phyloP scores from a whole-genome alignment of 495 filamentous ascomycete species.

The Lasiosphaeria hispida region DNA sequence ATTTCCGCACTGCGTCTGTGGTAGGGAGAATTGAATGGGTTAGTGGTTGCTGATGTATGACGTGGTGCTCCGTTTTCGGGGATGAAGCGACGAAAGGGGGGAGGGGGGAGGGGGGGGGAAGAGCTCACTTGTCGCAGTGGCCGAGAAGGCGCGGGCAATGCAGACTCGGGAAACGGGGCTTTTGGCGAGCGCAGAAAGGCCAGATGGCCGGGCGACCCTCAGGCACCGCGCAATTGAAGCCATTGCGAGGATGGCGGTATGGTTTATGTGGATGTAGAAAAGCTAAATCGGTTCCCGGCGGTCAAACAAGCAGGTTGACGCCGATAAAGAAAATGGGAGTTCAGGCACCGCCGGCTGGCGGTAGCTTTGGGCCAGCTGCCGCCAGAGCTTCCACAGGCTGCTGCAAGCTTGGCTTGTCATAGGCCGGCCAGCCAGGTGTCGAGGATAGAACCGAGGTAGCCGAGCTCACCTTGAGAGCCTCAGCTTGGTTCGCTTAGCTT shows the following conservation, averaged over 20 bases:
- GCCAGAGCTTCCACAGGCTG: no score
- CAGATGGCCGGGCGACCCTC: slow-evolving; percentile 42
- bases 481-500: neutral
- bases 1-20: slow-evolving; percentile 68
- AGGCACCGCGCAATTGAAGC: slow-evolving; percentile 51
- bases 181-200: slow-evolving; percentile 36
- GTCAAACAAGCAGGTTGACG: slow-evolving; percentile 14
- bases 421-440: neutral
- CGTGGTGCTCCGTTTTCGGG: neutral
- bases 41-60: neutral
- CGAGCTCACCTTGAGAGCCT: no score
- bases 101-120: slow-evolving; percentile 2
- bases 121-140: slow-evolving; percentile 43
- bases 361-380: neutral
- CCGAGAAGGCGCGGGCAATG: slow-evolving; percentile 43
- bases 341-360: neutral
- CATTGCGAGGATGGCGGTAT: slow-evolving; percentile 31
- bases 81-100: neutral
- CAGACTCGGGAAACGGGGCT: slow-evolving; percentile 29
- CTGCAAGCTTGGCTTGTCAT: no score
- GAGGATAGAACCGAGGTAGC: no score
- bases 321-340: slow-evolving; percentile 15
- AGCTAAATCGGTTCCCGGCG: neutral
- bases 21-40: neutral
- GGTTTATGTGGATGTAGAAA: slow-evolving; percentile 4